These are phyloP conservation scores for Oxyria digyna DNA, from an alignment of 148 eudicot genomes.

Conservation along the genomic window DNA sequence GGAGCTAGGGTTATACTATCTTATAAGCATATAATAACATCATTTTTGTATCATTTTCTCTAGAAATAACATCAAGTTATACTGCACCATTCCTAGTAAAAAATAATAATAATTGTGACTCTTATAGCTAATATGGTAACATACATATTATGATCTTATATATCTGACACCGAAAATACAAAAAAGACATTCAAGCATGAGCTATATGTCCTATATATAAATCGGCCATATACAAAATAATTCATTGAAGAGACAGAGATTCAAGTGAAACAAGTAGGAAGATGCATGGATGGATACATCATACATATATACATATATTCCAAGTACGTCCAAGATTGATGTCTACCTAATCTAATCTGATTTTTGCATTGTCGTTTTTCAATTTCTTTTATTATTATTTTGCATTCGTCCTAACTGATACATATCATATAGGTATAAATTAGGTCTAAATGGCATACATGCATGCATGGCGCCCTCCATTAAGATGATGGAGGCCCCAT, in stretches of 20 bases:
- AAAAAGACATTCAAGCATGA: no score
- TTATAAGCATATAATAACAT: no score
- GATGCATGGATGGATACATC: not conserved
- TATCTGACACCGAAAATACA: no score
- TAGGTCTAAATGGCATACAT: not conserved
- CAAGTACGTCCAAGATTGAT: not conserved
- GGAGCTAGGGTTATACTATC: no score
- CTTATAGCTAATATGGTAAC: no score
- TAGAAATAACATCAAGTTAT: no score
- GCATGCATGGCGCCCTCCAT: not conserved
- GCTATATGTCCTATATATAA: no score
- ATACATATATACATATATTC: no score
- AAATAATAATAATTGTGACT: no score
- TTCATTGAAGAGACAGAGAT: not conserved
- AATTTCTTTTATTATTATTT: not conserved
- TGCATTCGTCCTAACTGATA: not conserved
- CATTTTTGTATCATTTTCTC: not conserved
- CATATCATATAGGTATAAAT: not conserved
- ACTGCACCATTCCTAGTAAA: no score
- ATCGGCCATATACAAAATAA: no score
- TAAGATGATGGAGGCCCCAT: not conserved
- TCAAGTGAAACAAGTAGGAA: not conserved
- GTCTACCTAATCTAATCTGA: not conserved
- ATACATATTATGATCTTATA: no score
- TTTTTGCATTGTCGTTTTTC: not conserved